Percentiles rank a stretch among this genome's conserved stretches.
phyloP scores from a whole-genome alignment of 495 filamentous ascomycete genomes.

The Penicillium robsamsonii region DNA sequence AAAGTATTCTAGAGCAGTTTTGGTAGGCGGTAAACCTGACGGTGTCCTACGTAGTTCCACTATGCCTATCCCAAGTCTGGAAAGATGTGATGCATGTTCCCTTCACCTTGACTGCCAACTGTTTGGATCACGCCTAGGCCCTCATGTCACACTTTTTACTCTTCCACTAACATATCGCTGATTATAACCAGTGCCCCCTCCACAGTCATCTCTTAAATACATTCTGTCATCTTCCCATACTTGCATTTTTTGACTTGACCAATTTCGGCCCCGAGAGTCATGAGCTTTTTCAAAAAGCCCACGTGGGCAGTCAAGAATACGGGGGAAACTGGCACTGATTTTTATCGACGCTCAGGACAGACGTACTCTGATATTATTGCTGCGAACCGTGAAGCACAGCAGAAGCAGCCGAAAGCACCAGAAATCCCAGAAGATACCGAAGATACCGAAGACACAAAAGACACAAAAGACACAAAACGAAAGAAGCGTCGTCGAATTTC shows the following conservation, averaged over 20 bases:
- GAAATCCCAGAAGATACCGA: background rate
- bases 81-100: background rate
- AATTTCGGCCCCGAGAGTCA: background rate
- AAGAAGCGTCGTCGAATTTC: constrained; percentile 17
- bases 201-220: background rate
- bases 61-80: background rate
- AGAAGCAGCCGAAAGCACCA: constrained; percentile 22
- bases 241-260: background rate
- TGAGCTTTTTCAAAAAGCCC: constrained; percentile 69
- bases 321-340: constrained; percentile 49
- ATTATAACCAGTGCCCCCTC: background rate
- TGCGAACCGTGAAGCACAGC: constrained; percentile 44
- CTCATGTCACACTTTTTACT: background rate
- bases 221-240: background rate
- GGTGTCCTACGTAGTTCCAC: background rate
- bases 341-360: constrained; percentile 67
- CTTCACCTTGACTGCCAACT: background rate
- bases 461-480: background rate
- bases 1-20: background rate
- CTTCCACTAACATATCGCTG: background rate
- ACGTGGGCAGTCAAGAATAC: constrained; percentile 49
- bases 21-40: background rate
- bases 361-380: constrained; percentile 59
- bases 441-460: background rate
- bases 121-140: background rate